Evolutionary conservation across 164 flowering plant genomes (phyloP).

Genomic region (Dillenia turbinata): DNA sequence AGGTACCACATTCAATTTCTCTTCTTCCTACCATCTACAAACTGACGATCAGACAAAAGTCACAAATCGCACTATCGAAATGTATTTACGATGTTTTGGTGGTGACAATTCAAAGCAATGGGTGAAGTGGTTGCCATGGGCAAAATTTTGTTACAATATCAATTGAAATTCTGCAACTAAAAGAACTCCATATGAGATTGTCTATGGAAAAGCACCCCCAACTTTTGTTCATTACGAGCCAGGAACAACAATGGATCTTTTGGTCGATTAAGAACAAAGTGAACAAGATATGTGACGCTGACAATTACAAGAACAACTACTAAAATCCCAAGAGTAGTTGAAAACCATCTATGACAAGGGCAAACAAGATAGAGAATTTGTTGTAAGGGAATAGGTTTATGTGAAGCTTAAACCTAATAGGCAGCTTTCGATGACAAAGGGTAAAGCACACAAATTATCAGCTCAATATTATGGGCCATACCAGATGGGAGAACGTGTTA

Average conservation of each 20-base stretch:
- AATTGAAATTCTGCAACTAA: not conserved
- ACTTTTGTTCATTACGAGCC: not conserved
- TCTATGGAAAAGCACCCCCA: slow-evolving; percentile 1
- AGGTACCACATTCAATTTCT: slow-evolving; percentile 12
- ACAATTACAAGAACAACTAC: not conserved
- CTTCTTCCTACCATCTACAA: slow-evolving; percentile 8
- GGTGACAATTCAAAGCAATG: slow-evolving; percentile 1
- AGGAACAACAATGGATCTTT: not conserved
- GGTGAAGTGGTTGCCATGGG: slow-evolving; percentile 7
- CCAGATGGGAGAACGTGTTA: not conserved
- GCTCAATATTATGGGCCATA: slow-evolving; percentile 4
- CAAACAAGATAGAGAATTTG: not conserved
- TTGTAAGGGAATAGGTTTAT: slow-evolving; percentile 6
- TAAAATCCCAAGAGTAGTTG: not conserved
- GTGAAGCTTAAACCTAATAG: slow-evolving; percentile 1
- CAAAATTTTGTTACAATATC: slow-evolving; percentile 11
- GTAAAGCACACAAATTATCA: not conserved
- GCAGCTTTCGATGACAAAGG: not conserved
- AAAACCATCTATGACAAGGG: not conserved
- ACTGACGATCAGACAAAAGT: slow-evolving; percentile 14
- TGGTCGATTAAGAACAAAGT: not conserved
- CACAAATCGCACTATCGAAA: slow-evolving; percentile 1
- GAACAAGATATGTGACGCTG: not conserved
- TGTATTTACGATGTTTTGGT: not conserved
- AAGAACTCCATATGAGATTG: slow-evolving; percentile 1